Evolutionary conservation across 495 filamentous ascomycete genomes (phyloP), one percentile per base, ranked within the genome.

Genomic region (Ramalina intermedia): DNA sequence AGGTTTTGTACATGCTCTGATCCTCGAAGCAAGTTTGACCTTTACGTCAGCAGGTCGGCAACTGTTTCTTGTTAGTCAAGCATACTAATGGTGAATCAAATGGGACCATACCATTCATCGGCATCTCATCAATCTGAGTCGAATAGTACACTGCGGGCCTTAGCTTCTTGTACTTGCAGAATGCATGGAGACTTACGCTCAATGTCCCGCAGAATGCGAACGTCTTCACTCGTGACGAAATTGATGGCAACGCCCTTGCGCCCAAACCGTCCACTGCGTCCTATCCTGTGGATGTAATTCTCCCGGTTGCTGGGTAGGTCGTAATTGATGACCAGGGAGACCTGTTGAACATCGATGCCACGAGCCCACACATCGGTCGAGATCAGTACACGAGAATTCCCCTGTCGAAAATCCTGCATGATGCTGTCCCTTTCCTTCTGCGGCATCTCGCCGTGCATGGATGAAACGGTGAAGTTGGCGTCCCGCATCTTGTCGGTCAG

Each of bases 71-170:
- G 38, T 61, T 38, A 60, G 54, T 44, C 23, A 9, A 47, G 37
- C 23, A 11, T 20, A 29, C 20, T 5, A 14, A 14, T n/a, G 14
- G 17, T 27, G 13, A 39, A 29, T 14, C 8, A 20, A 0, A n/a
- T 12, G 23, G 26, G 9, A 1, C 50, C 55, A 12, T 55, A 73
- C 76, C 76, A 60, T 96, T 96, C 91, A 98, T 96, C 23, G 91
- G 91, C 91, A 98, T 98, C 74, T 98, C 91, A 60, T 98, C 91
- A 55, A 98, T 98, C 68, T 98, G 91, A 42, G 91, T 98, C 35
- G 87, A 94, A 66, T 95, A 95, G 66, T 93, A 95, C 56, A 87
- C 79, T 82, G 40, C 27, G 4, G 24, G 9, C 36, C n/a, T 13
- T 13, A 33, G 29, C 29, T 7, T 2, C 7, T 7, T 33, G 7